Evolutionary conservation across 2,329 filamentous ascomycete species (phyloP).

Genomic region (Fusarium citri): DNA sequence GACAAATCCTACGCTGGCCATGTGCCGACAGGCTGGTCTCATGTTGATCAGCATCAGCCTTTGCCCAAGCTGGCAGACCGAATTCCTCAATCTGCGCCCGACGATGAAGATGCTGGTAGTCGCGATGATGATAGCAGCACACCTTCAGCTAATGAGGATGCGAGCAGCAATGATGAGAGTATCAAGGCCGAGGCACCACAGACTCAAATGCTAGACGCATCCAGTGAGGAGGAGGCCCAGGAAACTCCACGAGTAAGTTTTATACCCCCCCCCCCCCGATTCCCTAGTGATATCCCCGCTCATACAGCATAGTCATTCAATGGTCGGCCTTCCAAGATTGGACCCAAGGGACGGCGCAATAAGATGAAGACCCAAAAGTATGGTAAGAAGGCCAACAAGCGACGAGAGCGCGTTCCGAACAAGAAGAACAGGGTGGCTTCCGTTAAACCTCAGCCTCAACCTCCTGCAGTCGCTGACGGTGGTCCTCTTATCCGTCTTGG

Average conservation of each 20-base stretch:
- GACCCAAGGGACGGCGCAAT: constrained; percentile 59
- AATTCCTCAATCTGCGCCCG: constrained; percentile 55
- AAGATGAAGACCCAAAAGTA: constrained; percentile 61
- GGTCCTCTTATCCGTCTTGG: constrained; percentile 80
- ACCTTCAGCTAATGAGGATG: constrained; percentile 63
- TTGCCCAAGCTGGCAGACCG: constrained; percentile 66
- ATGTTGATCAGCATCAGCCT: constrained; percentile 67
- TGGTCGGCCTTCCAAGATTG: constrained; percentile 43
- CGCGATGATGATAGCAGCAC: constrained; percentile 61
- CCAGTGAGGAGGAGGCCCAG: constrained; percentile 64
- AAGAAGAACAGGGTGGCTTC: constrained; percentile 53
- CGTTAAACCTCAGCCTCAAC: constrained; percentile 53
- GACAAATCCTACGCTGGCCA: constrained; percentile 61
- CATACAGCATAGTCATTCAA: constrained; percentile 27
- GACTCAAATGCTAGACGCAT: constrained; percentile 71
- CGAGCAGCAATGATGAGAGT: constrained; percentile 65
- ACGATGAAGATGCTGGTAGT: constrained; percentile 62
- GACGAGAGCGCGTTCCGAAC: constrained; percentile 57
- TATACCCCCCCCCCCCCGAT: background rate
- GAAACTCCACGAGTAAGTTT: constrained; percentile 44
- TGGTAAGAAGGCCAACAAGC: constrained; percentile 62
- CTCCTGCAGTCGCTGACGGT: constrained; percentile 57
- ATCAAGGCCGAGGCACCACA: constrained; percentile 46
- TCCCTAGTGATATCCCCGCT: background rate
- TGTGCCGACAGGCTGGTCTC: constrained; percentile 77